Base-by-base conservation (phyloP, 768 basidiomycete genomes). In the Cyclocybe aegerita region DNA sequence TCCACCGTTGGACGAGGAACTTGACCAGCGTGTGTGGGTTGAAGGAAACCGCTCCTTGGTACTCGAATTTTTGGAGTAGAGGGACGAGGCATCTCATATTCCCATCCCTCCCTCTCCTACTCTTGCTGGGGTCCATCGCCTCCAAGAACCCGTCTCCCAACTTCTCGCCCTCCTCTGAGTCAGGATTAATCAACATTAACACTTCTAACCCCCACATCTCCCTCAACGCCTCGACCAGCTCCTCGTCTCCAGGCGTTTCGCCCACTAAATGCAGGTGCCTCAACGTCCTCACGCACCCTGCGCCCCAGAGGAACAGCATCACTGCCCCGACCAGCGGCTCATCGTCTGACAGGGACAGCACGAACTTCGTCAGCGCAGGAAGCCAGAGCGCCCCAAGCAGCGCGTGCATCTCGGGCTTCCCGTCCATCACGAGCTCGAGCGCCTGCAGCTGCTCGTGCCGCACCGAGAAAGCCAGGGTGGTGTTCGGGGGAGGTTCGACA, bases 181-280 rank as follows among this genome's bases (percentile, higher is more conserved):
- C 34, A 31, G 61, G 61, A 46, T 62, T 60, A 15, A 62, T 36
- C 15, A 62, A 41, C 33, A 62, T 17, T 12, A 62, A 30, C 5
- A 48, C 43, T 11, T 46, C 49, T 37, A 62, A 38, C 23, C 46
- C 48, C 31, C 54, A 49, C n/a, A 58, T 34, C 29, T 53, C 48
- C 30, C 37, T 42, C 12, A 62, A 47, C 29, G 55, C 56, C 31
- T 34, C 44, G 23, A 60, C 48, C 15, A 62, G 43, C 12, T 54
- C 43, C 3, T 56, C 49, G 17, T 62, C 61, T 1, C 10, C 34
- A 7, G 61, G 61, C 10, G 55, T 62, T n/a, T 49, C 30, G 9
- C 61, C 58, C n/a, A 62, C 61, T 37, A 62, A 42, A 42, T 62
- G 61, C 7, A 62, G 45, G 31, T 37, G 43, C 37, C 49, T 44